These are phyloP conservation scores for Colletotrichum gloeosporioides DNA, from an alignment of 2,329 filamentous ascomycete genomes.

Conservation along the genomic window DNA sequence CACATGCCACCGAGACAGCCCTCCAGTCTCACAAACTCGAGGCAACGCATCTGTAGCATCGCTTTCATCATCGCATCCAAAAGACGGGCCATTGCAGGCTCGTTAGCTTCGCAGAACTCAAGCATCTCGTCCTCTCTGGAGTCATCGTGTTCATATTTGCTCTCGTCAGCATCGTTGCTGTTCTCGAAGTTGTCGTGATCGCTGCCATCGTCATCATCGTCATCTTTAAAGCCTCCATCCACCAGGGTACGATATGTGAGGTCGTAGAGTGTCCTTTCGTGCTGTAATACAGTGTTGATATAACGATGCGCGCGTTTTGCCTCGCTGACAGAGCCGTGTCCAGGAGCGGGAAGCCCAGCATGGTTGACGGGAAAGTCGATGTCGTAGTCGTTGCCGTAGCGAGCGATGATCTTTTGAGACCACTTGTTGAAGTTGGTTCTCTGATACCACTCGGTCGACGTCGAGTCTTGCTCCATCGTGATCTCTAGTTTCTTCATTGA, in stretches of 20 bases:
- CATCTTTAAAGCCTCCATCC: background rate
- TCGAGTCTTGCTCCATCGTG: background rate
- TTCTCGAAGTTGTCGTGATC: background rate
- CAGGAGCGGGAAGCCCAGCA: background rate
- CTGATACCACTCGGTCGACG: background rate
- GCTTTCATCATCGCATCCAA: background rate
- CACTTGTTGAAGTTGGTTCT: background rate
- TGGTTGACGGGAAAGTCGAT: background rate
- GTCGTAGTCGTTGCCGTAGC: background rate
- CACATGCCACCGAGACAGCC: background rate
- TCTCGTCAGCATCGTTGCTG: background rate
- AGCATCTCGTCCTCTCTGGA: background rate
- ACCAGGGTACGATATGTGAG: background rate
- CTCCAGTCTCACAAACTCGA: background rate
- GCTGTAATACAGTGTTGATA: accelerated
- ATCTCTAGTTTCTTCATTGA: background rate
- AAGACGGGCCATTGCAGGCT: background rate
- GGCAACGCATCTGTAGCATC: background rate
- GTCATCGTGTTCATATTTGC: background rate
- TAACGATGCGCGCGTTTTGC: background rate
- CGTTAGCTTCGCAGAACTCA: background rate
- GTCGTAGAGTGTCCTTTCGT: background rate
- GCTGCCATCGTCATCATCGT: background rate
- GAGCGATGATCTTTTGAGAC: background rate
- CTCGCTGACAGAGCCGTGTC: background rate